Evolutionary conservation across 495 filamentous ascomycete genomes (phyloP), one percentile per base, ranked within the genome.

Genomic region (Hypomontagnella monticulosa): DNA sequence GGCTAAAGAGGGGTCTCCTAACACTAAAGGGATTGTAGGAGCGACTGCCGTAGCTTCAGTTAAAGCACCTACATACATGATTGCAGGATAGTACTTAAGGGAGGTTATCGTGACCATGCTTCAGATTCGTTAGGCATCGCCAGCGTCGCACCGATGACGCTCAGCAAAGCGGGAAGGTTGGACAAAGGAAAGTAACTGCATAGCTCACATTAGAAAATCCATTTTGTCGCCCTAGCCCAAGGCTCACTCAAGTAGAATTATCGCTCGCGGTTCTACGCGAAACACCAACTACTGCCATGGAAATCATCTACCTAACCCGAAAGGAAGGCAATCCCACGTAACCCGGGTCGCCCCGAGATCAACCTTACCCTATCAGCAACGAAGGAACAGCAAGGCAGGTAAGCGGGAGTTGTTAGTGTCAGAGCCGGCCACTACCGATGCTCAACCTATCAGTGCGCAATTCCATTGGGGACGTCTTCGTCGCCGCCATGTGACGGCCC

Each of bases 71-170:
- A 27, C 6, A 27, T 6, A 27, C 23, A 27, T 27, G n/a, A n/a
- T n/a, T n/a, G 6, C 23, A 27, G 23, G 2, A 27, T 6, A 3
- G 23, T 67, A 61, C 40, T 52, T 53, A 53, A 58, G 57, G 52
- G 57, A 62, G 53, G 64, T 57, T 41, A 41, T 63, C 47, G 27
- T 63, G 48, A 59, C 57, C 52, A 44, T 14, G 58, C 64, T 16
- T 44, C 34, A 38, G 18, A 46, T 60, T 27, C 57, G 43, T 69
- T 33, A 69, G 59, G 60, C 43, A 54, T 59, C 59, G 55, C 37
- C 38, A 57, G 51, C 66, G 60, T 69, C 54, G 56, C 51, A 64
- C 51, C 50, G 56, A 61, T 69, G 66, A 69, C 66, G 60, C 60
- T 36, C 34, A 40, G 20, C 18, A 27, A 56, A 60, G 53, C 42